Evolutionary conservation across 2,329 filamentous ascomycete genomes (phyloP).

Genomic region (Myriangium duriaei): DNA sequence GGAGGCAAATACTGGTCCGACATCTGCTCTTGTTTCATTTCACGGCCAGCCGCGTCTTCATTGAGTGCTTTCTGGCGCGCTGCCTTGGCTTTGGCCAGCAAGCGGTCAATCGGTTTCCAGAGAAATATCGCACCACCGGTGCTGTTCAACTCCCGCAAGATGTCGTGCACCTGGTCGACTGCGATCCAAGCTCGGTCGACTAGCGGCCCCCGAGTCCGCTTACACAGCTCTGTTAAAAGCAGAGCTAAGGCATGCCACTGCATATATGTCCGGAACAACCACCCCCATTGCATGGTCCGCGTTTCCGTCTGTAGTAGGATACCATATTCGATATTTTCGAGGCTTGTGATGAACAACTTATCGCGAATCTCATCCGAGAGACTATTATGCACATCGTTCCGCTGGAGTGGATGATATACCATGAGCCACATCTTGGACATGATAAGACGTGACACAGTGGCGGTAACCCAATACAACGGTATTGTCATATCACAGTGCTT

Average conservation of each 20-base stretch:
- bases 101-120: conserved; percentile 50
- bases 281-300: conserved; percentile 49
- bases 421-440: conserved; percentile 69
- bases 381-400: conserved; percentile 42
- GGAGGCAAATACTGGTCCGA: not conserved
- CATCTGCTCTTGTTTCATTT: not conserved
- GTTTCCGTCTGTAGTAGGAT: conserved; percentile 52
- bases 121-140: conserved; percentile 37
- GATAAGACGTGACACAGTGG: conserved; percentile 56
- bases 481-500: conserved; percentile 41
- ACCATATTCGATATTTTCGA: conserved; percentile 63
- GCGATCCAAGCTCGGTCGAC: conserved; percentile 50
- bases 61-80: conserved; percentile 40
- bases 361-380: conserved; percentile 52
- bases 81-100: conserved; percentile 46
- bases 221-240: conserved; percentile 47
- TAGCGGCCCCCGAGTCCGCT: conserved; percentile 42
- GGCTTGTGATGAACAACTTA: conserved; percentile 56
- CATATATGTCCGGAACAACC: conserved; percentile 52
- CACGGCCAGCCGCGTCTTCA: conserved; percentile 18
- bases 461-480: conserved; percentile 55
- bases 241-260: conserved; percentile 55
- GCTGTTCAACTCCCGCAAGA: conserved; percentile 16
- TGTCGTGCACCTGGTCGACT: conserved; percentile 33
- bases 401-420: conserved; percentile 60